A percentile compares a stretch with the other conserved stretches of the same genome.
phyloP scores from a whole-genome alignment of 192 early-diverging fungal species.

The Spizellomyces sp. region DNA sequence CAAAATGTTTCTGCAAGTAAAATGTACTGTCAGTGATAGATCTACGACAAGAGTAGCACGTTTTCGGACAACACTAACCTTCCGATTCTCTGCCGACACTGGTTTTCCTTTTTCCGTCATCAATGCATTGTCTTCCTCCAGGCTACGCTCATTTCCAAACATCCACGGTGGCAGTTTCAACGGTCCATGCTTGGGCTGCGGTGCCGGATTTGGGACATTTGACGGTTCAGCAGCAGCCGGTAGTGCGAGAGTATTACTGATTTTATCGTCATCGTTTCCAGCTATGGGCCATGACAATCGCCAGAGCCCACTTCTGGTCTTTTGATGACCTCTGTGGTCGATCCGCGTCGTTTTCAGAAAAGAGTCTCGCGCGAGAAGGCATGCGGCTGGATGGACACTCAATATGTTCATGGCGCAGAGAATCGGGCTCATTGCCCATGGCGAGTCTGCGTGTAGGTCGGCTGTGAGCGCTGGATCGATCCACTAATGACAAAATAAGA shows the following conservation, averaged over 20 bases:
- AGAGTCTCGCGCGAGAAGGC: neutral
- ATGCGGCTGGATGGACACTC: conserved; percentile 38
- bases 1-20: conserved; percentile 4
- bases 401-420: conserved; percentile 53
- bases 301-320: too few species aligned
- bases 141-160: conserved; percentile 29
- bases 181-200: neutral
- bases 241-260: too few species aligned
- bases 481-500: conserved; percentile 29
- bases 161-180: conserved; percentile 34
- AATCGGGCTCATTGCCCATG: conserved; percentile 37
- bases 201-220: too few species aligned
- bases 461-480: conserved; percentile 43
- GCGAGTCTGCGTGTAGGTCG: conserved; percentile 21
- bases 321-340: neutral
- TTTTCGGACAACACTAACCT: neutral
- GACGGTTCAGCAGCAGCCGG: too few species aligned
- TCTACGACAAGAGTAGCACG: neutral
- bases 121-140: neutral
- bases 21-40: neutral
- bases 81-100: neutral
- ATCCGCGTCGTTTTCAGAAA: conserved; percentile 2
- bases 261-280: too few species aligned
- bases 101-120: neutral
- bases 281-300: too few species aligned